A percentile compares a stretch with the other conserved stretches of the same genome.
Evolutionary conservation across 495 filamentous ascomycete genomes (phyloP).

Genomic region (Penicillium coffeae): DNA sequence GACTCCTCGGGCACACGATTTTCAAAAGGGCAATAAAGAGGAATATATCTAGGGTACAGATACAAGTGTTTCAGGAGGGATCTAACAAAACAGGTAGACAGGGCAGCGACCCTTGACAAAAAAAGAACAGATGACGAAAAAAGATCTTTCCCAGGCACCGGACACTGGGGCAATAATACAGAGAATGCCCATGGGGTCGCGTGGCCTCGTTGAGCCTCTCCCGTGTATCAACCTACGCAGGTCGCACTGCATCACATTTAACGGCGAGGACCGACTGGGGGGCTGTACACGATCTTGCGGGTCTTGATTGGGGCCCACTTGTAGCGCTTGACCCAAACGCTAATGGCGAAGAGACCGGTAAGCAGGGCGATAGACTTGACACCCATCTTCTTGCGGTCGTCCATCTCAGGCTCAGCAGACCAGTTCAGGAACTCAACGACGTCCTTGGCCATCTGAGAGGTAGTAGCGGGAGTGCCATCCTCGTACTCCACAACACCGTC

Average conservation of each 20-base stretch:
- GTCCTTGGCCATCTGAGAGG: slow-evolving; percentile 99
- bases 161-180: slow-evolving; percentile 26
- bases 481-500: slow-evolving; percentile 99
- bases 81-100: slow-evolving; percentile 38
- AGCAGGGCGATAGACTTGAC: slow-evolving; percentile 83
- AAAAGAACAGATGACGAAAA: slow-evolving; percentile 28
- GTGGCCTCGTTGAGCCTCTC: slow-evolving; percentile 27
- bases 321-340: slow-evolving; percentile 98
- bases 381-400: slow-evolving; percentile 98
- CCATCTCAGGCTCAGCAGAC: slow-evolving; percentile 98
- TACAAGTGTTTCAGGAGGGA: slow-evolving; percentile 43
- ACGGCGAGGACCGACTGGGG: slow-evolving; percentile 52
- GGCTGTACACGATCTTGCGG: slow-evolving; percentile 84
- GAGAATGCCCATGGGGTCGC: slow-evolving; percentile 28
- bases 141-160: slow-evolving; percentile 20
- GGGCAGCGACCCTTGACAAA: slow-evolving; percentile 29
- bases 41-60: slow-evolving; percentile 48
- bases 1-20: slow-evolving; percentile 39
- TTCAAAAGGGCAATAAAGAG: slow-evolving; percentile 40
- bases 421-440: slow-evolving; percentile 98
- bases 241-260: slow-evolving; percentile 28
- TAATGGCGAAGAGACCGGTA: slow-evolving; percentile 73
- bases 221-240: slow-evolving; percentile 36
- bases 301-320: slow-evolving; percentile 97
- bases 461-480: slow-evolving; percentile 87